A percentile compares a stretch with the other conserved stretches of the same genome.
Conservation (phyloP, 805 yeast species). For the Kodamaea fukazawae region DNA sequence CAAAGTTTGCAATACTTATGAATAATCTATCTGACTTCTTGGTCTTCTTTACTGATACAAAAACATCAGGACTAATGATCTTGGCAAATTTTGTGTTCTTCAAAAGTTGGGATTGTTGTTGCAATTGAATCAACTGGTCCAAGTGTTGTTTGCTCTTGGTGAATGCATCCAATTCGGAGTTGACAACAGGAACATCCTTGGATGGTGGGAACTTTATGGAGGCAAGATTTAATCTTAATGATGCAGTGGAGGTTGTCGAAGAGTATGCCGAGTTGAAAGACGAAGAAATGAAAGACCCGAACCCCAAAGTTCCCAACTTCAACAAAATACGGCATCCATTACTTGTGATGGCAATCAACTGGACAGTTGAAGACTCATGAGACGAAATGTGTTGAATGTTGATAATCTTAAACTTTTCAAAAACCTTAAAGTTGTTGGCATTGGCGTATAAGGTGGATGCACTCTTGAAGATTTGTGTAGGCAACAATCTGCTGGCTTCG, state of each 20-base stretch:
- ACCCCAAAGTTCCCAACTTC: constrained; percentile 42
- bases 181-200: constrained; percentile 39
- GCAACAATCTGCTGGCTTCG: constrained; percentile 38
- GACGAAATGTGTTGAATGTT: constrained; percentile 60
- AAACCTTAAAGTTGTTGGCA: constrained; percentile 50
- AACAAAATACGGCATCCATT: constrained; percentile 80
- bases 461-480: constrained; percentile 46
- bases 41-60: constrained; percentile 59
- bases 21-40: constrained; percentile 52
- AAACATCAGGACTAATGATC: constrained; percentile 83
- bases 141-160: constrained; percentile 41
- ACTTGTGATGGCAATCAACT: constrained; percentile 72
- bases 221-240: constrained; percentile 33
- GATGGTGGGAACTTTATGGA: constrained; percentile 69
- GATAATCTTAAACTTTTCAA: constrained; percentile 53
- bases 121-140: constrained; percentile 37
- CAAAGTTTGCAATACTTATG: constrained; percentile 81
- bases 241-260: constrained; percentile 22
- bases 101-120: constrained; percentile 54
- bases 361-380: constrained; percentile 65
- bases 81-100: constrained; percentile 57
- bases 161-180: constrained; percentile 41
- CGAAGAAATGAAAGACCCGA: constrained; percentile 13
- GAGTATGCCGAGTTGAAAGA: constrained; percentile 19
- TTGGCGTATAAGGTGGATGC: constrained; percentile 54